Evolutionary conservation across 2,329 filamentous ascomycete genomes (phyloP).

Genomic region (Mycocentrospora acerina): DNA sequence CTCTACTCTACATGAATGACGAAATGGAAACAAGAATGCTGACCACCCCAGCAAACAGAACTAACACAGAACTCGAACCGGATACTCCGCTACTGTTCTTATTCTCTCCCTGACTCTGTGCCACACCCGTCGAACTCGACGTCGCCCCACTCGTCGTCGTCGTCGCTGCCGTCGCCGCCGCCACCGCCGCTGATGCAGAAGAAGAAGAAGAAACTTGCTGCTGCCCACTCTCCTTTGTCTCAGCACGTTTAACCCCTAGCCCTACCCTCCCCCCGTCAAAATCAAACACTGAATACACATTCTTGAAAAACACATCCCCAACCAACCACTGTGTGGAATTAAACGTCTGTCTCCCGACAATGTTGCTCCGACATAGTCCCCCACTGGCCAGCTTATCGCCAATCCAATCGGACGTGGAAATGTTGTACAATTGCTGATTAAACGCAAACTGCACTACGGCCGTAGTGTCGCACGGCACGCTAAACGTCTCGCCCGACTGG

Average conservation of each 20-base stretch:
- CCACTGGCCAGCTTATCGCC: constrained; percentile 43
- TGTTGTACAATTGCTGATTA: constrained; percentile 64
- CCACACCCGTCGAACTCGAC: too few relatives aligned
- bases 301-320: constrained; percentile 84
- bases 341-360: constrained; percentile 72
- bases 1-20: too few relatives aligned
- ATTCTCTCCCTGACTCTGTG: too few relatives aligned
- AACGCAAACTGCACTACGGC: constrained; percentile 66
- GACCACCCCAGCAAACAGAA: too few relatives aligned
- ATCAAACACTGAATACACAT: constrained; percentile 86
- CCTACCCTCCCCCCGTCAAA: constrained; percentile 67
- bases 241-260: constrained; percentile 32
- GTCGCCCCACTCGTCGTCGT: too few relatives aligned
- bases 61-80: too few relatives aligned
- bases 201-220: constrained; percentile 3
- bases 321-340: constrained; percentile 69
- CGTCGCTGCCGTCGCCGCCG: constrained; percentile 2
- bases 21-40: too few relatives aligned
- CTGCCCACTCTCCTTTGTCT: not conserved
- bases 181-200: too few relatives aligned
- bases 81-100: too few relatives aligned
- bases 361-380: constrained; percentile 64
- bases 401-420: constrained; percentile 73
- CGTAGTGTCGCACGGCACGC: constrained; percentile 70
- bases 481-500: constrained; percentile 63